Evolutionary conservation across 495 filamentous ascomycete genomes (phyloP).

Genomic region (Trichoderma erinaceum): DNA sequence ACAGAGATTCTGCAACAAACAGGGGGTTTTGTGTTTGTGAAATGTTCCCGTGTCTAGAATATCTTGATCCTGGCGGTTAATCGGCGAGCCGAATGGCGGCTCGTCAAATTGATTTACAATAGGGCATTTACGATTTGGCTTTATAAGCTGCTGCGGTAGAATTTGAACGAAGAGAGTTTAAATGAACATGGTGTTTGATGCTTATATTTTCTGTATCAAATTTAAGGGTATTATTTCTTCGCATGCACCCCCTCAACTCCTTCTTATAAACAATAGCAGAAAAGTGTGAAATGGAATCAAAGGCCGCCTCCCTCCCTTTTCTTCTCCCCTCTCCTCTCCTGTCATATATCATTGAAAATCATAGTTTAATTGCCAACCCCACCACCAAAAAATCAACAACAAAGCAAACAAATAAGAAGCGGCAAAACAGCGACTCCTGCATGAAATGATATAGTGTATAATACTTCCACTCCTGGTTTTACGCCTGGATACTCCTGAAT

Average conservation of each 20-base stretch:
- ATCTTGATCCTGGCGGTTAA: not conserved
- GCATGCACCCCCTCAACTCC: not conserved
- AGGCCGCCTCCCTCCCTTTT: not conserved
- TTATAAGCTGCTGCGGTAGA: not conserved
- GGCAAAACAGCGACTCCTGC: not conserved
- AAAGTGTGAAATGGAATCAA: not conserved
- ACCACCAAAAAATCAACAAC: not conserved
- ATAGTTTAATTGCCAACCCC: not conserved
- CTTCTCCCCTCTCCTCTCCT: not conserved
- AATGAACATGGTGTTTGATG: too few species aligned
- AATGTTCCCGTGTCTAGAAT: not conserved
- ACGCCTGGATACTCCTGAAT: not conserved
- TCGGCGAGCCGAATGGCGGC: not conserved
- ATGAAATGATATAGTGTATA: not conserved
- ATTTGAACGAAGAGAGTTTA: not conserved
- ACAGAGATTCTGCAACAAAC: too few species aligned
- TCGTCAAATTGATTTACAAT: not conserved
- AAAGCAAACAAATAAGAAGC: not conserved
- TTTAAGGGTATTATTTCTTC: not conserved
- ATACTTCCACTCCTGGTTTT: constrained; percentile 32
- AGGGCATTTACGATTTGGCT: not conserved
- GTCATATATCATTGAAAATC: not conserved
- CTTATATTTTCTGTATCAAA: too few species aligned
- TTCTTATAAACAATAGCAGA: not conserved
- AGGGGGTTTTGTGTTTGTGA: too few species aligned